Evolutionary conservation across 1,284 basidiomycete genomes (phyloP).

Genomic region (Pholiota adiposa): DNA sequence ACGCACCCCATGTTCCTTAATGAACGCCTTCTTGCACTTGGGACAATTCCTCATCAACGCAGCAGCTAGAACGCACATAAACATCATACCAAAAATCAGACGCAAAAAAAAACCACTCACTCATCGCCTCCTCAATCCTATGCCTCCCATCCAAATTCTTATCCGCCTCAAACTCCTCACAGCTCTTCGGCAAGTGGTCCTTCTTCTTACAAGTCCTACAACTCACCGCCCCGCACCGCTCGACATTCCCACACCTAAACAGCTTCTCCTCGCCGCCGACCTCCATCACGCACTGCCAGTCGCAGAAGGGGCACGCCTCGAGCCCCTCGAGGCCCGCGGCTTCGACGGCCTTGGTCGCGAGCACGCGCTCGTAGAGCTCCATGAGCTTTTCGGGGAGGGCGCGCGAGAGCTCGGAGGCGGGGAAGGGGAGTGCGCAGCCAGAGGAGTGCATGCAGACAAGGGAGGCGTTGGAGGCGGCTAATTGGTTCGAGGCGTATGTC

Average conservation of each 20-base stretch:
- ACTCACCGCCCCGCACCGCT: conserved; percentile 70
- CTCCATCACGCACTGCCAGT: conserved; percentile 82
- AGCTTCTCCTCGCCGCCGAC: conserved; percentile 69
- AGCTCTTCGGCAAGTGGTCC: conserved; percentile 88
- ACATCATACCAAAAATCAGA: background rate
- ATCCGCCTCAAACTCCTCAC: conserved; percentile 78
- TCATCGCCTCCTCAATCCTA: conserved; percentile 88
- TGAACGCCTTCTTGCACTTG: conserved; percentile 79
- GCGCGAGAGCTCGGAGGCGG: conserved; percentile 66
- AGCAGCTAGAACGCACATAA: conserved; percentile 47
- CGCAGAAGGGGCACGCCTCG: conserved; percentile 88
- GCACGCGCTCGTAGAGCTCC: conserved; percentile 73
- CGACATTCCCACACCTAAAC: conserved; percentile 76
- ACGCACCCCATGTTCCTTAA: conserved; percentile 74
- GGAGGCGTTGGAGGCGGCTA: conserved; percentile 50
- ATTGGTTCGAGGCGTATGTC: background rate
- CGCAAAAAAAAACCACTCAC: conserved; percentile 41
- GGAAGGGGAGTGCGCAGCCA: conserved; percentile 67
- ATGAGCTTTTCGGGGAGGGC: conserved; percentile 67
- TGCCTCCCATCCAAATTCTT: conserved; percentile 75
- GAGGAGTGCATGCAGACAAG: conserved; percentile 82
- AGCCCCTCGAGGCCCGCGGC: conserved; percentile 72
- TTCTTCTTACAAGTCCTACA: conserved; percentile 79
- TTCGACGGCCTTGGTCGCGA: conserved; percentile 78
- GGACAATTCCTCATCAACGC: conserved; percentile 88